Evolutionary conservation across 2,329 filamentous ascomycete species (phyloP).

Genomic region (Aspergillus flavus): DNA sequence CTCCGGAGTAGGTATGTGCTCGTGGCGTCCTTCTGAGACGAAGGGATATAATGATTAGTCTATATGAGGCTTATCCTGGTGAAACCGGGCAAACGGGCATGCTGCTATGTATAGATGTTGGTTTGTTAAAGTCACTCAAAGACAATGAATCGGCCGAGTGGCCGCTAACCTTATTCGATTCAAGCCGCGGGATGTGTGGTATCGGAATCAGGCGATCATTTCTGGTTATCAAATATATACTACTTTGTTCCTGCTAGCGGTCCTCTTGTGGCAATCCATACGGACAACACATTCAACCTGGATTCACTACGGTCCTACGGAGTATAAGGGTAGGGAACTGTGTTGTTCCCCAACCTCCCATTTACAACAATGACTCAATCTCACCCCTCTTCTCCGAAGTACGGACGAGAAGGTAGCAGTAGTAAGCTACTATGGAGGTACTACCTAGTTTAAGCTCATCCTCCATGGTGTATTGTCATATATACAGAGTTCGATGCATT

Average conservation of each 20-base stretch:
- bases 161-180: neutral
- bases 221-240: slow-evolving; percentile 5
- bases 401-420: neutral
- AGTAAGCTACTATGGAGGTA: neutral
- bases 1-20: neutral
- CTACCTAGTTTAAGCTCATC: neutral
- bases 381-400: neutral
- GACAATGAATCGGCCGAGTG: slow-evolving; percentile 1
- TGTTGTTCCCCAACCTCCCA: neutral
- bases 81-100: neutral
- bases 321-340: neutral
- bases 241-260: neutral
- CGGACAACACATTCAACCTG: neutral
- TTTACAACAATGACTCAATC: neutral
- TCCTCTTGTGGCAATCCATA: neutral
- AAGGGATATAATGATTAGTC: neutral
- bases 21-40: neutral
- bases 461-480: neutral
- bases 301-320: neutral
- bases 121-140: neutral
- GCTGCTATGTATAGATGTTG: slow-evolving; percentile 4
- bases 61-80: neutral
- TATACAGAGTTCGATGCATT: neutral
- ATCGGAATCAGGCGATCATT: neutral
- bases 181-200: neutral